phyloP scores from a whole-genome alignment of 208 protist species.

The Crithidia fasciculata region DNA sequence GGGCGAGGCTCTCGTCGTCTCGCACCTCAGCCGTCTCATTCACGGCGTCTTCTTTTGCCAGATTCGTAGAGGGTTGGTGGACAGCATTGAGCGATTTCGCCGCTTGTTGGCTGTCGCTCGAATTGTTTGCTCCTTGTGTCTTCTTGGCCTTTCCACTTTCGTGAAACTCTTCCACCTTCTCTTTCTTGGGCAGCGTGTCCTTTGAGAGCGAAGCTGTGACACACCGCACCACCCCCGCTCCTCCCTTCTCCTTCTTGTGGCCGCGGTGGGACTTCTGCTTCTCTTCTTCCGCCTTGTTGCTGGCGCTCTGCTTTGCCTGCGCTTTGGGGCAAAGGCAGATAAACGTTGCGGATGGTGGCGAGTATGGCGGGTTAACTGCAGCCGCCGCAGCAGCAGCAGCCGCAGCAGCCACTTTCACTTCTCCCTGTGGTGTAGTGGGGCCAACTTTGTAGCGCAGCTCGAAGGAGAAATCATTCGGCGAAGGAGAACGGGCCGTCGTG shows the following conservation, averaged over 20 bases:
- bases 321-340: too few species aligned
- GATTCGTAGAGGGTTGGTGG: too few species aligned
- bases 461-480: neutral
- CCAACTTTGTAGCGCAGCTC: neutral
- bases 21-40: neutral
- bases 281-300: too few species aligned
- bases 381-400: neutral
- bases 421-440: neutral
- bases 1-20: neutral
- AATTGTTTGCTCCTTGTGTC: neutral
- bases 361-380: too few species aligned
- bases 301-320: too few species aligned
- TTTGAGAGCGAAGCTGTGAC: neutral
- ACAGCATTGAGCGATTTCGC: too few species aligned
- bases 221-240: neutral
- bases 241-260: neutral
- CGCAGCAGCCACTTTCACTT: neutral
- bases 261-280: neutral
- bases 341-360: too few species aligned
- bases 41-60: neutral
- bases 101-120: neutral
- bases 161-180: neutral
- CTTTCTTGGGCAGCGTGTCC: neutral
- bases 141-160: neutral
- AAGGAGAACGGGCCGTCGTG: neutral